phyloP scores from a whole-genome alignment of 176 grass and related monocot species.

The Eleusine coracana region DNA sequence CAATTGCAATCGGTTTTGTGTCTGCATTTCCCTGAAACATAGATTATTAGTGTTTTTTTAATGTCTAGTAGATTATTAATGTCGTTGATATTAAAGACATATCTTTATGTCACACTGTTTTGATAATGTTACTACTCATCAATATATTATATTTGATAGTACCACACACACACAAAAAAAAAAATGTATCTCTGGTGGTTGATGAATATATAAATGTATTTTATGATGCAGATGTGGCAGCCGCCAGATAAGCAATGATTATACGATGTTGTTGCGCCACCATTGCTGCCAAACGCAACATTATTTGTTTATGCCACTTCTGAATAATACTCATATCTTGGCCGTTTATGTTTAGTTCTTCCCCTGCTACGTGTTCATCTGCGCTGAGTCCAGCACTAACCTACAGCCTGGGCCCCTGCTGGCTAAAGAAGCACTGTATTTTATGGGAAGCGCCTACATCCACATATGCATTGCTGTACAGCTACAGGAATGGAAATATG shows the following conservation, averaged over 20 bases:
- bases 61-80: background rate
- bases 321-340: background rate
- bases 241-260: background rate
- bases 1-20: background rate
- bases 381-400: background rate
- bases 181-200: background rate
- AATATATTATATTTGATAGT: background rate
- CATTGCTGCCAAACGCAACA: constrained; percentile 8
- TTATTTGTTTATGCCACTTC: background rate
- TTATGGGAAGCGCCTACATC: background rate
- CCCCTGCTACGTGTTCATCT: background rate
- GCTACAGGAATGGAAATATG: background rate
- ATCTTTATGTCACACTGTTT: background rate
- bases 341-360: background rate
- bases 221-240: background rate
- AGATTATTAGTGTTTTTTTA: no score
- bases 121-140: background rate
- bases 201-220: background rate
- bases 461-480: background rate
- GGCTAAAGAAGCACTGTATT: background rate
- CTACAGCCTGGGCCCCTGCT: background rate
- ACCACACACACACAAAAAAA: background rate
- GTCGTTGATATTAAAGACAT: no score
- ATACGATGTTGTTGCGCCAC: background rate
- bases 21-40: background rate